phyloP scores from a whole-genome alignment of 108 stramenopile genomes.

The Hondaea fermentalgiana region DNA sequence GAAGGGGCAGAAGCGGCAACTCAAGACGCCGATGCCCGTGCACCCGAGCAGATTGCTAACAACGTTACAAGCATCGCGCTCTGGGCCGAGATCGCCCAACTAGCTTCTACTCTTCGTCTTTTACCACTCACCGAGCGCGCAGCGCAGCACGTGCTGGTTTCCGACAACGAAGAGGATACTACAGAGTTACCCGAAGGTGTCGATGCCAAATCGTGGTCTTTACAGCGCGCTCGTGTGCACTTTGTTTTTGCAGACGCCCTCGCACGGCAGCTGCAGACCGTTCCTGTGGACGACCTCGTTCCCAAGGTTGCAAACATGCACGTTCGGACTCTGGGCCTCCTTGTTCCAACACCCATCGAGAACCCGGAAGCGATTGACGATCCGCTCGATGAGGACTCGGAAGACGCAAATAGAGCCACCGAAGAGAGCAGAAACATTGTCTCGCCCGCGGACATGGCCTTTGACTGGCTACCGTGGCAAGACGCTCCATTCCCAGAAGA shows the following conservation, averaged over 20 bases:
- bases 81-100: background rate
- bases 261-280: background rate
- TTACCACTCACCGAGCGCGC: background rate
- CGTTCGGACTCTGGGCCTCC: background rate
- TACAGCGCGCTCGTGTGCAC: background rate
- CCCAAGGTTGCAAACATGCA: background rate
- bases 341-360: background rate
- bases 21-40: too few relatives aligned
- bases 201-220: background rate
- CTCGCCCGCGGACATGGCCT: background rate
- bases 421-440: background rate
- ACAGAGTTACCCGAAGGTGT: background rate
- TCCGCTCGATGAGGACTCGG: background rate
- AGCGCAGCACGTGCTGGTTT: background rate
- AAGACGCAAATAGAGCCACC: background rate
- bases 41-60: too few relatives aligned
- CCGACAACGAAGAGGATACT: background rate
- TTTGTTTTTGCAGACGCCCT: background rate
- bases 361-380: background rate
- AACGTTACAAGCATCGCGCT: background rate
- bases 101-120: background rate
- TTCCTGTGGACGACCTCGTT: background rate
- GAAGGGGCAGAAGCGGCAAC: too few relatives aligned
- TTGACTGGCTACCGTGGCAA: background rate
- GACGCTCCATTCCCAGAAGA: background rate